These are phyloP conservation scores for Tolypocladium pustulatum DNA, from an alignment of 2,329 filamentous ascomycete species.

Conservation along the genomic window DNA sequence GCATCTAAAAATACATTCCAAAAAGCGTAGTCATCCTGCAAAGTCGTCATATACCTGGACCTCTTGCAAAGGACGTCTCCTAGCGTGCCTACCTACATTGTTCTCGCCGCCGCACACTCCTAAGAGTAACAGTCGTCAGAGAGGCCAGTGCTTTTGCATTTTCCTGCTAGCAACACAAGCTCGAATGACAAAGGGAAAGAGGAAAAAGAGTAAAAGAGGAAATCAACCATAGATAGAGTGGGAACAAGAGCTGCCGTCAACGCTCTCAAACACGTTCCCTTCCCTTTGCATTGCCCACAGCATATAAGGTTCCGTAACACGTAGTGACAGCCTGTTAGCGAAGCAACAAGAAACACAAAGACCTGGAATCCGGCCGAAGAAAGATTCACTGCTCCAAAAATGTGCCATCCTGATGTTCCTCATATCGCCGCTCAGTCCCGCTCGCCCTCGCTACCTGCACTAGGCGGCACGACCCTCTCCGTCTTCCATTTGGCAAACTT, in stretches of 20 bases:
- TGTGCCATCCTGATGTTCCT: neutral
- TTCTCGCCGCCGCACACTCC: neutral
- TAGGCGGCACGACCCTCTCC: conserved; percentile 30
- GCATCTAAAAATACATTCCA: neutral
- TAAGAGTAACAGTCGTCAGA: neutral
- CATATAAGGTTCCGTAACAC: neutral
- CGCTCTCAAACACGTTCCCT: neutral
- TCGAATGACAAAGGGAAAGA: conserved; percentile 7
- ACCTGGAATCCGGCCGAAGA: neutral
- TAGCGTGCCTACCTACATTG: neutral
- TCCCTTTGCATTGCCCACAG: neutral
- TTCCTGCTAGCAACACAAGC: neutral
- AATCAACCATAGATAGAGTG: neutral
- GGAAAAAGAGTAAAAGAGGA: neutral
- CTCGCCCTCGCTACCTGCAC: neutral
- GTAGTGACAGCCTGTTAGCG: neutral
- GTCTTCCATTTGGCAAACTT: conserved; percentile 45
- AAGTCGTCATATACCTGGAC: neutral
- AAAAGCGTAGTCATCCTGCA: neutral
- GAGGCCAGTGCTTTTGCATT: neutral
- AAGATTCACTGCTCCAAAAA: neutral
- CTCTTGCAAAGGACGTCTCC: neutral
- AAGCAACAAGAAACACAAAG: neutral
- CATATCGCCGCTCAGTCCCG: neutral
- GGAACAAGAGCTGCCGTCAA: conserved; percentile 5